These are phyloP conservation scores for Leonotis leonurus DNA, from an alignment of 257 asterid species.

Conservation along the genomic window DNA sequence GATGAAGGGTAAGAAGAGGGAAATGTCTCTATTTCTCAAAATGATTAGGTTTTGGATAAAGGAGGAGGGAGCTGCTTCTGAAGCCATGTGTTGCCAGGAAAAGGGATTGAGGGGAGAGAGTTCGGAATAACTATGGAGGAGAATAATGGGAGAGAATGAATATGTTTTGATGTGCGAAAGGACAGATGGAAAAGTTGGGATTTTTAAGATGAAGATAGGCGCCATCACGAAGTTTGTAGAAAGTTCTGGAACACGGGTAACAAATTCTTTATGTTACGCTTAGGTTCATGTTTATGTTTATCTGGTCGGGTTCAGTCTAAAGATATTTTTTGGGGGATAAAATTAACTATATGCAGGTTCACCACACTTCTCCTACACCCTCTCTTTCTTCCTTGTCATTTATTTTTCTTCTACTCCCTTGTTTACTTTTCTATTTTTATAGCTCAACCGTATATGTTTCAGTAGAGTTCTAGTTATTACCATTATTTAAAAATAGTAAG, in stretches of 20 bases:
- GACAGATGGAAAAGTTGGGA: neutral
- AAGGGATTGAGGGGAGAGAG: neutral
- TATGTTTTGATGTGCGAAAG: neutral
- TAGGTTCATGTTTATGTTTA: constrained; percentile 9
- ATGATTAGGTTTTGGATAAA: constrained; percentile 26
- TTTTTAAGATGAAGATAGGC: constrained; percentile 20
- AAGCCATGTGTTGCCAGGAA: constrained; percentile 34
- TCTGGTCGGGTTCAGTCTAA: neutral
- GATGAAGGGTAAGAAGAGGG: constrained; percentile 41
- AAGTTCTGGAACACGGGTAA: constrained; percentile 45
- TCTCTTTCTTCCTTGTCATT: no score
- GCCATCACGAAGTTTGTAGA: constrained; percentile 32
- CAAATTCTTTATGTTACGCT: no score
- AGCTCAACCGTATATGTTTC: no score
- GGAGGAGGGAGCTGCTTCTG: constrained; percentile 28
- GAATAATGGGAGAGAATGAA: neutral
- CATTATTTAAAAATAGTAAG: neutral
- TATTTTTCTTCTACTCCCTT: no score
- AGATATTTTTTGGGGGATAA: neutral
- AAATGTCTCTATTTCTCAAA: constrained; percentile 37
- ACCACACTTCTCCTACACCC: neutral
- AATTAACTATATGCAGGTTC: neutral
- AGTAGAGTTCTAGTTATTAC: no score
- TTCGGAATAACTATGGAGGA: no score
- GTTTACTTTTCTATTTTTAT: no score